These are phyloP conservation scores for Lolium rigidum DNA, from an alignment of 176 grass and related monocot species.

Conservation along the genomic window DNA sequence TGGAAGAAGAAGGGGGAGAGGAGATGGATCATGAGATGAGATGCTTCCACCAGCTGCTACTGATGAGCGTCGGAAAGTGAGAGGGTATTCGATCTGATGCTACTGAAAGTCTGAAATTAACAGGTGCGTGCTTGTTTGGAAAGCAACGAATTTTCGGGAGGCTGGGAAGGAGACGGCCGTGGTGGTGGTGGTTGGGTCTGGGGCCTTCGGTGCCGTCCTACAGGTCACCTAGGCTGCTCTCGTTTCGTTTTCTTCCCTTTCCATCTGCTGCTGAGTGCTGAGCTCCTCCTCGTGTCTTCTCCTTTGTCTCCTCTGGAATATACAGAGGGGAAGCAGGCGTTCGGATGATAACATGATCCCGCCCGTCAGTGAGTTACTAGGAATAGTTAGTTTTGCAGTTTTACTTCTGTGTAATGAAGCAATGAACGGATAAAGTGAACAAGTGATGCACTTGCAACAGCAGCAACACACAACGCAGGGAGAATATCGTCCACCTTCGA, in stretches of 20 bases:
- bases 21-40: slow-evolving; percentile 39
- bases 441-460: slow-evolving; percentile 1
- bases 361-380: neutral
- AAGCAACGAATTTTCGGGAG: slow-evolving; percentile 63
- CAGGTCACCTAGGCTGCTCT: slow-evolving; percentile 31
- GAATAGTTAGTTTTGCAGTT: neutral
- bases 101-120: slow-evolving; percentile 21
- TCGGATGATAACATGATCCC: slow-evolving; percentile 27
- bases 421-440: neutral
- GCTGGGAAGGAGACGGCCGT: slow-evolving; percentile 1
- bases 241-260: slow-evolving; percentile 38
- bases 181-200: slow-evolving; percentile 51
- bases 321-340: neutral
- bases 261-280: slow-evolving; percentile 2
- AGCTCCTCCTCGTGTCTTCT: slow-evolving; percentile 11
- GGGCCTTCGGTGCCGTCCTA: slow-evolving; percentile 32
- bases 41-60: slow-evolving; percentile 21
- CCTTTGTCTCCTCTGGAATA: slow-evolving; percentile 45
- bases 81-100: neutral
- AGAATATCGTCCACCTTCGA: neutral
- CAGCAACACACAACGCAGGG: neutral
- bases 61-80: neutral
- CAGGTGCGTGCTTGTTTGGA: slow-evolving; percentile 58
- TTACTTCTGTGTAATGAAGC: neutral
- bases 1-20: neutral